These are phyloP conservation scores for Staphylotrichum tortipilum DNA, from an alignment of 495 filamentous ascomycete species.

Conservation along the genomic window DNA sequence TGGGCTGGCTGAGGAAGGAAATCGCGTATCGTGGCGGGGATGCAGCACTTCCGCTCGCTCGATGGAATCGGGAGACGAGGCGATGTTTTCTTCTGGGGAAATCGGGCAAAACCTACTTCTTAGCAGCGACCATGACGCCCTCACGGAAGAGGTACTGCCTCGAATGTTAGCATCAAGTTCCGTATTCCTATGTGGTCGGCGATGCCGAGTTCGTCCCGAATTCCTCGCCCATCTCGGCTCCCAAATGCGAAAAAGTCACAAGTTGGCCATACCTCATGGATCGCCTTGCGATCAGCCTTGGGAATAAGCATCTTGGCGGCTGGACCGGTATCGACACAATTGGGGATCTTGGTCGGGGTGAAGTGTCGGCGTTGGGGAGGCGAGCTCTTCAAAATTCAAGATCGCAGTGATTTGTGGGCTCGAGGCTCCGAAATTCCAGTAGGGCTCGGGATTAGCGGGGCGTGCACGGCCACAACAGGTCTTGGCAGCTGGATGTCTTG, in stretches of 20 bases:
- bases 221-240: not conserved
- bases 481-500: conserved; percentile 5
- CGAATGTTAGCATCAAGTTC: conserved; percentile 28
- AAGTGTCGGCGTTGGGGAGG: conserved; percentile 27
- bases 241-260: not conserved
- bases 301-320: conserved; percentile 85
- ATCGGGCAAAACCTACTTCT: conserved; percentile 51
- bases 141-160: conserved; percentile 97
- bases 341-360: conserved; percentile 35
- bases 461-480: conserved; percentile 18
- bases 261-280: conserved; percentile 59
- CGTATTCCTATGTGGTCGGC: not conserved
- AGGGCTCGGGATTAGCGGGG: conserved; percentile 26
- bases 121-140: conserved; percentile 98
- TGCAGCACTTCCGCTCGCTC: conserved; percentile 1
- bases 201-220: not conserved
- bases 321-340: conserved; percentile 33
- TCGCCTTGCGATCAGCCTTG: conserved; percentile 99
- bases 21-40: not conserved
- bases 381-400: conserved; percentile 31
- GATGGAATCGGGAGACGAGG: too few relatives aligned
- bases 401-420: conserved; percentile 29
- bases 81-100: too few relatives aligned
- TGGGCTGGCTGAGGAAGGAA: too few relatives aligned
- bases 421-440: conserved; percentile 27